Conservation (phyloP, 2,329 filamentous ascomycete genomes). For the Penicillium sp. region DNA sequence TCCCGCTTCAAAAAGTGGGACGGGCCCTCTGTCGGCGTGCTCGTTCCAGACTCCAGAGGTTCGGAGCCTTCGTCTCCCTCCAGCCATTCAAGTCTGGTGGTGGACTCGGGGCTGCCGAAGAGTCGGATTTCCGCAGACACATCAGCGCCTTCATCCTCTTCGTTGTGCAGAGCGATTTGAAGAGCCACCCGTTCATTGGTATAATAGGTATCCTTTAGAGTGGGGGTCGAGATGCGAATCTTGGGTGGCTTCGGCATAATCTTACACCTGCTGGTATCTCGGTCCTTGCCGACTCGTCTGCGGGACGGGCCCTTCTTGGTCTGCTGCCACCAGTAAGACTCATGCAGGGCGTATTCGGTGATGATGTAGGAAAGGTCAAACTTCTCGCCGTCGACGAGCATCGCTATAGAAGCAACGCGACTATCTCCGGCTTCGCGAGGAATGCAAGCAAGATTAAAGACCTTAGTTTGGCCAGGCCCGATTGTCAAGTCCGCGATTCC, state of each 20-base stretch:
- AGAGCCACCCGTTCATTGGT: constrained; percentile 71
- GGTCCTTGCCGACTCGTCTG: constrained; percentile 42
- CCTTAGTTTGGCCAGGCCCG: constrained; percentile 59
- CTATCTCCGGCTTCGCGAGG: constrained; percentile 79
- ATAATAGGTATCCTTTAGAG: constrained; percentile 68
- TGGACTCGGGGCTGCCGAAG: constrained; percentile 52
- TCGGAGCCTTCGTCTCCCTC: constrained; percentile 29
- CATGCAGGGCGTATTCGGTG: constrained; percentile 35
- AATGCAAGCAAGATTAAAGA: constrained; percentile 66
- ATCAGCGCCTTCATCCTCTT: constrained; percentile 72
- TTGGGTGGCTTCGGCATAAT: constrained; percentile 89
- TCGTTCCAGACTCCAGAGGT: constrained; percentile 17
- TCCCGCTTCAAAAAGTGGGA: constrained; percentile 31
- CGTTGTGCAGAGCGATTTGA: constrained; percentile 67
- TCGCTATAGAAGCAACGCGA: constrained; percentile 57
- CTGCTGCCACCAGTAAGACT: constrained; percentile 43
- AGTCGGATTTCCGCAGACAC: constrained; percentile 66
- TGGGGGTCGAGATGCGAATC: constrained; percentile 66
- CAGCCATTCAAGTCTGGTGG: constrained; percentile 46
- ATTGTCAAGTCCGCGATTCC: constrained; percentile 63
- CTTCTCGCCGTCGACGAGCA: constrained; percentile 58
- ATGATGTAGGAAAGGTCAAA: constrained; percentile 66
- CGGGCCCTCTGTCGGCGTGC: constrained; percentile 26
- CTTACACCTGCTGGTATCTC: constrained; percentile 55
- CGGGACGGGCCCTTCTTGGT: constrained; percentile 32